These are phyloP conservation scores for Phalaenopsis hybrid DNA, from an alignment of 116 monocot genomes.

Conservation along the genomic window DNA sequence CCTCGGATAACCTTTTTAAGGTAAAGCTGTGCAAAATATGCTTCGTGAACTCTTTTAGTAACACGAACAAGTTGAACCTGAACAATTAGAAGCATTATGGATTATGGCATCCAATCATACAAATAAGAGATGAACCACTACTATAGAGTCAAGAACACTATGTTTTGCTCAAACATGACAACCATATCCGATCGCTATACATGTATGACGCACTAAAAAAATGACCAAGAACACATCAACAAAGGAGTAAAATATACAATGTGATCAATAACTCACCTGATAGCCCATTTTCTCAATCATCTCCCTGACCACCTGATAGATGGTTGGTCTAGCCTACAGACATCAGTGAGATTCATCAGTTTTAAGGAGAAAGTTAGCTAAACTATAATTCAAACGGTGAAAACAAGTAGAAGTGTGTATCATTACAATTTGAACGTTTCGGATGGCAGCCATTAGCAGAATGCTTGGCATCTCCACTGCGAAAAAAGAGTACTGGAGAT, in stretches of 20 bases:
- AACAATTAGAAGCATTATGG: neutral
- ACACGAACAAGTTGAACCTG: constrained; percentile 61
- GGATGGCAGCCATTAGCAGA: constrained; percentile 78
- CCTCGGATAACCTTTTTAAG: constrained; percentile 54
- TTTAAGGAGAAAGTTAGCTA: neutral
- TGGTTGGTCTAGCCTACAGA: constrained; percentile 78
- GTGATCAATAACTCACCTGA: constrained; percentile 32
- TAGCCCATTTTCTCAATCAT: constrained; percentile 99
- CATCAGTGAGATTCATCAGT: neutral
- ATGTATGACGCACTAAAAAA: neutral
- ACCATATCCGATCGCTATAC: neutral
- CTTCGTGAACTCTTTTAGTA: constrained; percentile 81
- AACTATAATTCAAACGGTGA: neutral
- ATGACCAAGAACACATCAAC: neutral
- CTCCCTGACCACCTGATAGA: constrained; percentile 83
- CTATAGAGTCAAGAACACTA: neutral
- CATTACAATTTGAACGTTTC: constrained; percentile 72
- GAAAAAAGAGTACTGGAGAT: constrained; percentile 10
- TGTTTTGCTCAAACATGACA: neutral
- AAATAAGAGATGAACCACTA: too few species aligned
- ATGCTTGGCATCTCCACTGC: constrained; percentile 87
- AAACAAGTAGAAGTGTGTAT: neutral
- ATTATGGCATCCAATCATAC: too few species aligned
- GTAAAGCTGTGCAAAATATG: constrained; percentile 87
- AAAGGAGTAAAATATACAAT: neutral